These are phyloP conservation scores for Neurospora tetrasperma DNA, from an alignment of 495 filamentous ascomycete species.

Conservation along the genomic window DNA sequence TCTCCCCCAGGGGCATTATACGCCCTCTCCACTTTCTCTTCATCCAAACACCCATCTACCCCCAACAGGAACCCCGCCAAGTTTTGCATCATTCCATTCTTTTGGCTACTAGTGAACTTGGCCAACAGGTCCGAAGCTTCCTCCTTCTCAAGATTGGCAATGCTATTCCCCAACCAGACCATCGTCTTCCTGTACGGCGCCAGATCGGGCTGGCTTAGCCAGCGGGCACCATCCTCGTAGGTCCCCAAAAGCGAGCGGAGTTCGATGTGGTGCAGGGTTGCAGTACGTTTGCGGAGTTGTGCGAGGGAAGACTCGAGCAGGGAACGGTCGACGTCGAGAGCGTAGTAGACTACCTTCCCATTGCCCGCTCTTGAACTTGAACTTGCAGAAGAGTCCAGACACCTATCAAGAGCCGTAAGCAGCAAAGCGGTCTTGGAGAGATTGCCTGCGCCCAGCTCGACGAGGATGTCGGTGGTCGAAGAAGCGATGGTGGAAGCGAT, in stretches of 20 bases:
- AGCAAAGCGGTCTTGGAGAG: slow-evolving; percentile 8
- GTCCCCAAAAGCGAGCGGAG: slow-evolving; percentile 6
- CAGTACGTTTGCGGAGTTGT: not conserved
- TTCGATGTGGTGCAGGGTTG: not conserved
- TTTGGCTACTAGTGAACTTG: not conserved
- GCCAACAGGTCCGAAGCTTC: slow-evolving; percentile 2
- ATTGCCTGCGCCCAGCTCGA: slow-evolving; percentile 9
- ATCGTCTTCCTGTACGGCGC: slow-evolving; percentile 2
- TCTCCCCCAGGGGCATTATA: slow-evolving; percentile 4
- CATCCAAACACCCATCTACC: slow-evolving; percentile 9
- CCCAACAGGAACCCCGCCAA: slow-evolving; percentile 5
- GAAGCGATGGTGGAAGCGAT: slow-evolving; percentile 5
- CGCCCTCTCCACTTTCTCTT: not conserved
- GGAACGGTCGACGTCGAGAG: slow-evolving; percentile 9
- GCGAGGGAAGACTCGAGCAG: slow-evolving; percentile 1
- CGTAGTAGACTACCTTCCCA: slow-evolving; percentile 4
- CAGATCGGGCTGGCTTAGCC: not conserved
- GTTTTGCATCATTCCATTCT: not conserved
- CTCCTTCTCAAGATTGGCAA: slow-evolving; percentile 4
- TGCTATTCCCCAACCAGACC: slow-evolving; percentile 10
- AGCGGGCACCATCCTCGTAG: slow-evolving; percentile 8
- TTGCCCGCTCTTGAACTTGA: not conserved
- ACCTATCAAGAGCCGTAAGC: not conserved
- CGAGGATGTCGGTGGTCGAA: slow-evolving; percentile 4
- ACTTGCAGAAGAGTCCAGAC: not conserved